Evolutionary conservation across 371 early-diverging fungal species (phyloP).

Genomic region (Mucor lusitanicus): DNA sequence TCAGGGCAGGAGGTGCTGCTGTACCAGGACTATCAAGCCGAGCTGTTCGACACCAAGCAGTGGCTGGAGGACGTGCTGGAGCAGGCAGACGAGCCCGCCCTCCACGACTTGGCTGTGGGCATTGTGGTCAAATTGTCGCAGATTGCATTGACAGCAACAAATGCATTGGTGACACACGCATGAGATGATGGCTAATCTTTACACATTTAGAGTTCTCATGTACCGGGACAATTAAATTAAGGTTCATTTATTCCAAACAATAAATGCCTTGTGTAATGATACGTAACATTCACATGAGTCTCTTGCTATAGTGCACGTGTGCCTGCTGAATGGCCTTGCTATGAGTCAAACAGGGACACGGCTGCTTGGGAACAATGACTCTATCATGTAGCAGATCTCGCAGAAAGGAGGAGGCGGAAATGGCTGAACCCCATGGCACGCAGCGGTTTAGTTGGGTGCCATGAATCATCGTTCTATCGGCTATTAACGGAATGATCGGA

Average conservation of each 20-base stretch:
- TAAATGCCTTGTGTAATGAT: background rate
- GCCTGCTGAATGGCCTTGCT: background rate
- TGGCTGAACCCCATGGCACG: background rate
- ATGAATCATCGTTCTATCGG: constrained; percentile 12
- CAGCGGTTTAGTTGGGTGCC: background rate
- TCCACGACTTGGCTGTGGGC: constrained; percentile 11
- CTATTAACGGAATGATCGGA: constrained; percentile 35
- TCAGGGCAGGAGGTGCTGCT: constrained; percentile 31
- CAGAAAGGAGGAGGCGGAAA: background rate
- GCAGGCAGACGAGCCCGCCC: background rate
- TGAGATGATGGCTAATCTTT: constrained; percentile 6
- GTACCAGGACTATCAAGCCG: constrained; percentile 30
- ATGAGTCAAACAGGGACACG: background rate
- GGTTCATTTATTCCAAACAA: constrained; percentile 3
- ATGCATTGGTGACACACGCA: background rate
- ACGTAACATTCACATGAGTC: constrained; percentile 22
- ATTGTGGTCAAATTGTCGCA: constrained; percentile 11
- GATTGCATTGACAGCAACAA: constrained; percentile 15
- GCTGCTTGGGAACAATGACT: background rate
- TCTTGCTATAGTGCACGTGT: too few relatives aligned
- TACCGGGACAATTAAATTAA: background rate
- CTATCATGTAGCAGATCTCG: background rate
- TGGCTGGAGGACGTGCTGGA: constrained; percentile 40
- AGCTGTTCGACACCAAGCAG: constrained; percentile 32
- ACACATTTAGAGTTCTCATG: background rate